Base-by-base conservation (phyloP, 495 filamentous ascomycete genomes). In the Tuber melanosporum region DNA sequence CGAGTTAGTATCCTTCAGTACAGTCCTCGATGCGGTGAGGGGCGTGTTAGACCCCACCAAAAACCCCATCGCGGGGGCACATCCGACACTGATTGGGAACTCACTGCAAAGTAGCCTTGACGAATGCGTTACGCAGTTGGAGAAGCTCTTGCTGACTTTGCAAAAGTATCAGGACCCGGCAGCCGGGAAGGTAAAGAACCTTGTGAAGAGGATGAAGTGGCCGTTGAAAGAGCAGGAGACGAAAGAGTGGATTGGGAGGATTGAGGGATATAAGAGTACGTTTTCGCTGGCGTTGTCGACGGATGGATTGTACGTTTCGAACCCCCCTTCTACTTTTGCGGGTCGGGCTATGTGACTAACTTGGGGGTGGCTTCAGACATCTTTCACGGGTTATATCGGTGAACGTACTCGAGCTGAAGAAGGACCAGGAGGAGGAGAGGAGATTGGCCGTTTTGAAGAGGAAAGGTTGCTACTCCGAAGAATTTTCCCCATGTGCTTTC, bases 161-260 rank as follows among this genome's bases (percentile, higher is more conserved):
- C 52, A 62, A 26, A 62, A 62, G 52, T 62, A 62, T 62, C 52
- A 62, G 52, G 52, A 62, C n/a, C 52, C 52, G 26, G 66, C 32
- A 42, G 79, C 66, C 17, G 77, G 41, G 41, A 52, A 62, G 39
- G 39, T 76, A 47, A 46, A 70, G 36, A 79, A 77, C 45, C 1
- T 78, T 15, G 74, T 77, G 36, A 80, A 76, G 73, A 73, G 75
- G 41, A 19, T 80, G 62, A 70, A 76, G 47, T 81, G 81, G 81
- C 81, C 81, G 9, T 80, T 83, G 36, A 83, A 82, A 44, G 81
- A 80, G 70, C 74, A 76, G 20, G 80, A 82, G 20, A 80, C 81
- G 1, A 83, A 78, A 72, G 80, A 77, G 39, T 71, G 41, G 70
- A 22, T 83, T 39, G 70, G 70, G 43, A 77, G 71, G 69, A 71